These are phyloP conservation scores for Pseudomonodictys pantanalensis DNA, from an alignment of 495 filamentous ascomycete species.

Conservation along the genomic window DNA sequence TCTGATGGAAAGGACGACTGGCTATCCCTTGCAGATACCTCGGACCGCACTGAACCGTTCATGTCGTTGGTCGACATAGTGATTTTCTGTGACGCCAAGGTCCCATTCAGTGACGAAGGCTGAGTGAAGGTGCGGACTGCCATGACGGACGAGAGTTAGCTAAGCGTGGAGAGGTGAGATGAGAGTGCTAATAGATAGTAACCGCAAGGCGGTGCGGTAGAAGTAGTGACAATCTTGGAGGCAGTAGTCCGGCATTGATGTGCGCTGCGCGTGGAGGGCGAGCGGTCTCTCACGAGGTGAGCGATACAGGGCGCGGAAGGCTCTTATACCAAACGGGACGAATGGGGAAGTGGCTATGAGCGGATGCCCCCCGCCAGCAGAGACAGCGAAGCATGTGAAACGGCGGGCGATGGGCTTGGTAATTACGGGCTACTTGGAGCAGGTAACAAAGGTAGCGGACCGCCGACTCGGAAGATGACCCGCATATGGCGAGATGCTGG, in stretches of 20 bases:
- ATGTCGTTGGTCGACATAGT: conserved; percentile 29
- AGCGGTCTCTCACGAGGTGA: conserved; percentile 14
- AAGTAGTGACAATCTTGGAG: conserved; percentile 90
- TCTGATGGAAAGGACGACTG: conserved; percentile 45
- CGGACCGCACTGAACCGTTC: conserved; percentile 36
- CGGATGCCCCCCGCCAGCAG: conserved; percentile 11
- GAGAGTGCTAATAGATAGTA: conserved; percentile 72
- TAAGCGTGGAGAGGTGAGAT: conserved; percentile 72
- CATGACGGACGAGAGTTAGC: conserved; percentile 43
- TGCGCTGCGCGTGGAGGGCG: conserved; percentile 20
- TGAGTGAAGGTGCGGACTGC: conserved; percentile 52
- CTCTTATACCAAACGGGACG: conserved; percentile 35
- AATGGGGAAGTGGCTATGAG: conserved; percentile 29
- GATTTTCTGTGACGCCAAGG: conserved; percentile 43
- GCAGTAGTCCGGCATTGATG: conserved; percentile 73
- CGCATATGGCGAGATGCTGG: conserved; percentile 31
- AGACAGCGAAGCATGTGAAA: conserved; percentile 29
- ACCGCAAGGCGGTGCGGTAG: conserved; percentile 79
- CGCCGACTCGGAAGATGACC: conserved; percentile 26
- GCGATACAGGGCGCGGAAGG: conserved; percentile 4
- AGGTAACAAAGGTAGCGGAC: conserved; percentile 27
- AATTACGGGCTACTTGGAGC: conserved; percentile 29
- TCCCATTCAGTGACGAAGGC: conserved; percentile 69
- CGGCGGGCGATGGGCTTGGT: conserved; percentile 26
- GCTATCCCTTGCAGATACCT: conserved; percentile 41